Evolutionary conservation across 1,139 yeast species (phyloP), one percentile per base, ranked within the genome.

Genomic region (Pichia sp.): DNA sequence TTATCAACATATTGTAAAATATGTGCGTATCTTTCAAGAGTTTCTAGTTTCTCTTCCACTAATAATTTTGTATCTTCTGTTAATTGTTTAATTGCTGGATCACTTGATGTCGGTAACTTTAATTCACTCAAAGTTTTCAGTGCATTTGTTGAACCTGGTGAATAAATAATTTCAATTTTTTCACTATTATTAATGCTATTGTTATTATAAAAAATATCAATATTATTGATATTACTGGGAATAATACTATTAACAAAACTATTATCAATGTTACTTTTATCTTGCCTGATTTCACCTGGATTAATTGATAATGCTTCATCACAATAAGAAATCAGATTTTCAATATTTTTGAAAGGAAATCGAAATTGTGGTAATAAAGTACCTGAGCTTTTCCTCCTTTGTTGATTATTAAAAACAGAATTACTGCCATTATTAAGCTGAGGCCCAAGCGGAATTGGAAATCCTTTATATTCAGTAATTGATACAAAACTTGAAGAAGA

Each of bases 1-100:
- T 83, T 83, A 57, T 86, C 86, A n/a, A 88, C 81, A 63, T 87
- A 90, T 54, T 85, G 82, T 53, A 88, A 72, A 4, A 91, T 80
- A 54, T 93, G 87, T 30, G 88, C 85, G 58, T 88, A 73, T 60
- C 98, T 73, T 22, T 83, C 73, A n/a, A 90, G 76, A 0, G 89
- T 78, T 50, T 85, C 90, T 3, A 88, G 77, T 64, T 93, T 91
- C 31, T 79, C 81, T 50, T 74, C 73, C 0, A 87, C 83, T 38
- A 86, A 66, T 1, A 63, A 65, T 56, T 80, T 79, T 0, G 96
- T 87, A 61, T 89, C 96, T 25, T 76, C 81, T 3, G 86, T 77
- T 29, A 90, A 69, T 22, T 80, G 67, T 49, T 74, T 73, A 27
- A 88, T 75, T 0, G 90, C 90, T 3, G 81, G 78, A 58, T 86